Evolutionary conservation across 208 protist species (phyloP), one percentile per base, ranked within the genome.

Genomic region (Leishmania major): DNA sequence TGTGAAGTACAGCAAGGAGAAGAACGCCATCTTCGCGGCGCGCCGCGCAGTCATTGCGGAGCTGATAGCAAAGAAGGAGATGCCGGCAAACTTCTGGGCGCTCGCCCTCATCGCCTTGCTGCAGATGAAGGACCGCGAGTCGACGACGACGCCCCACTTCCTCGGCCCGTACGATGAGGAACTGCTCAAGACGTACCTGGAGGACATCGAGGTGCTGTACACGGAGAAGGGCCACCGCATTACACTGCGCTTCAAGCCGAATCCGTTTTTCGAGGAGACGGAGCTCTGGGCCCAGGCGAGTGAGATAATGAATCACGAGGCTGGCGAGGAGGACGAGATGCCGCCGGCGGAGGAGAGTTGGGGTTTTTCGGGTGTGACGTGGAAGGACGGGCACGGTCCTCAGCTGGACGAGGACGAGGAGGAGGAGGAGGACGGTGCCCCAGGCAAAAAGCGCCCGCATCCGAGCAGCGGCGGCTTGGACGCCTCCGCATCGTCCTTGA

Each of bases 261-360:
- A 96, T 82, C 90, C 90, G 4, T 96, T 92, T 80, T 96, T 96
- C 80, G 88, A 94, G 81, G 92, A 95, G 83, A 88, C 81, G 53
- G 87, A 92, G 81, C 86, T 96, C 35, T 96, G 90, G 88, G 92
- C 89, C 4, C 89, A 95, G 85, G 55, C 75, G 35, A 69, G 78
- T 49, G 79, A 84, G 47, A 64, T 71, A 40, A 17, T 84, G 66
- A 69, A 64, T 7, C 71, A 69, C 0, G 80, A 70, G 19, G 79
- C 81, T 28, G 82, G 86, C 3, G 79, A 87, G 28, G 79, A 83
- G 31, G 72, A 55, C 15, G 60, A 78, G 49, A 7, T 37, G 62
- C 74, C 76, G 49, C 69, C 64, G 25, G 59, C 78, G 49, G 84
- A 92, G 76, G 88, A 92, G 72, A 35, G 40, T 11, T 94, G 87